Conservation (phyloP, 2,329 filamentous ascomycete genomes). For the Triangularia setosa region DNA sequence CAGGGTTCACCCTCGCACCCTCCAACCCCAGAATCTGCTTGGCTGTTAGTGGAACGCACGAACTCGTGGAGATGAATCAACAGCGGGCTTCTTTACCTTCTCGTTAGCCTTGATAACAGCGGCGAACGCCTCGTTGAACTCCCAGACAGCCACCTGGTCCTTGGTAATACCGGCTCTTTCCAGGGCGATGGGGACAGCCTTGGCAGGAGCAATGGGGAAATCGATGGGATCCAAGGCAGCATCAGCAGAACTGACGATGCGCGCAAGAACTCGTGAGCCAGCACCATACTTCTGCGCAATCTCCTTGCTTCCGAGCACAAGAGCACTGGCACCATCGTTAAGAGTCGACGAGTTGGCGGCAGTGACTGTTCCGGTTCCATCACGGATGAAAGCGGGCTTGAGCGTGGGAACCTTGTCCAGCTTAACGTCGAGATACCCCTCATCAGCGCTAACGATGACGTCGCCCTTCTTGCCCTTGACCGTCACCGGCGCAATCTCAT, state of each 20-base stretch:
- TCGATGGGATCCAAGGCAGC: conserved; percentile 88
- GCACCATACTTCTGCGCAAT: conserved; percentile 76
- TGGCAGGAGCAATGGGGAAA: conserved; percentile 88
- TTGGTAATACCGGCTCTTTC: conserved; percentile 85
- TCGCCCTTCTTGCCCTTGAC: conserved; percentile 83
- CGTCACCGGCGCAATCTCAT: conserved; percentile 86
- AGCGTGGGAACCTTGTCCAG: conserved; percentile 79
- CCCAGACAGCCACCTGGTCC: conserved; percentile 91
- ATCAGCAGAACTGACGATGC: conserved; percentile 81
- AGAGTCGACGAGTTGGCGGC: conserved; percentile 92
- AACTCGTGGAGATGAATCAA: neutral
- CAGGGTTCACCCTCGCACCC: conserved; percentile 74
- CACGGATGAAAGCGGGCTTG: conserved; percentile 85
- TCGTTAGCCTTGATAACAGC: conserved; percentile 92
- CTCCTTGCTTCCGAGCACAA: conserved; percentile 78
- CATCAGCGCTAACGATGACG: conserved; percentile 73
- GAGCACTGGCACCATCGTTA: conserved; percentile 88
- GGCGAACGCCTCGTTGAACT: conserved; percentile 98
- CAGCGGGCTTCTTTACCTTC: conserved; percentile 52
- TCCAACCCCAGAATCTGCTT: conserved; percentile 72
- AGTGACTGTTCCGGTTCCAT: conserved; percentile 85
- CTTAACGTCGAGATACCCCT: conserved; percentile 84
- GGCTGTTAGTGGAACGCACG: conserved; percentile 11
- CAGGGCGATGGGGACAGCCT: conserved; percentile 86
- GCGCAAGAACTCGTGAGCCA: conserved; percentile 77